Conservation (phyloP, 805 yeast species). For the Candida taoyuanica region DNA sequence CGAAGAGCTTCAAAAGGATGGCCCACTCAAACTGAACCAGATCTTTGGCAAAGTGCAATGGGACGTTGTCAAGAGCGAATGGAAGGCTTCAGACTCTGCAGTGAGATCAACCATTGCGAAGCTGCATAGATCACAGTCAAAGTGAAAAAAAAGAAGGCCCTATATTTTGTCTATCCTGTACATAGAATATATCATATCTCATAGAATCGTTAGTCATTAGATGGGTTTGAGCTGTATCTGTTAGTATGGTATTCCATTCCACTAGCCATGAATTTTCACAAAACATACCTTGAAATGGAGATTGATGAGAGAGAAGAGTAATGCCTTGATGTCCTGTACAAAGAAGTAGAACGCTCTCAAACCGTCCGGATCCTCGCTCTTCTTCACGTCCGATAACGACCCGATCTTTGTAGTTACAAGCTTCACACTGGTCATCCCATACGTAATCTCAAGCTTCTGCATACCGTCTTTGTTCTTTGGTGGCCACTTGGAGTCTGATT, state of each 20-base stretch:
- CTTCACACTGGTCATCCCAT: constrained; percentile 21
- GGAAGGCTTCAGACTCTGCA: constrained; percentile 32
- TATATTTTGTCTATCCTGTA: constrained; percentile 5
- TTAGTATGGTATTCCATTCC: neutral
- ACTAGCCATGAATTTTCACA: neutral
- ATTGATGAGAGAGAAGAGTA: constrained; percentile 37
- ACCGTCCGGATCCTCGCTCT: constrained; percentile 40
- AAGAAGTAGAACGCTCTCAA: constrained; percentile 39
- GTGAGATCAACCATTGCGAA: constrained; percentile 31
- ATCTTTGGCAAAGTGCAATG: constrained; percentile 31
- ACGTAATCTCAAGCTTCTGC: constrained; percentile 37
- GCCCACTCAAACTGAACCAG: constrained; percentile 27
- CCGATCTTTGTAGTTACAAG: constrained; percentile 33
- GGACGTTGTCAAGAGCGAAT: constrained; percentile 31
- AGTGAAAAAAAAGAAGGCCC: neutral
- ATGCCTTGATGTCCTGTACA: constrained; percentile 39
- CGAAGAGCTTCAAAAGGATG: constrained; percentile 18
- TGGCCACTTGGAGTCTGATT: constrained; percentile 40
- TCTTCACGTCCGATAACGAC: constrained; percentile 35
- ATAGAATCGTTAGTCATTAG: neutral
- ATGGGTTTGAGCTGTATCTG: constrained; percentile 12
- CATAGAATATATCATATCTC: neutral
- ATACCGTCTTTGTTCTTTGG: constrained; percentile 35
- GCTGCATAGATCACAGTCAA: constrained; percentile 14
- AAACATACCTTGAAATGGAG: constrained; percentile 37